phyloP scores from a whole-genome alignment of 768 basidiomycete genomes.

The Lactarius trivialis region DNA sequence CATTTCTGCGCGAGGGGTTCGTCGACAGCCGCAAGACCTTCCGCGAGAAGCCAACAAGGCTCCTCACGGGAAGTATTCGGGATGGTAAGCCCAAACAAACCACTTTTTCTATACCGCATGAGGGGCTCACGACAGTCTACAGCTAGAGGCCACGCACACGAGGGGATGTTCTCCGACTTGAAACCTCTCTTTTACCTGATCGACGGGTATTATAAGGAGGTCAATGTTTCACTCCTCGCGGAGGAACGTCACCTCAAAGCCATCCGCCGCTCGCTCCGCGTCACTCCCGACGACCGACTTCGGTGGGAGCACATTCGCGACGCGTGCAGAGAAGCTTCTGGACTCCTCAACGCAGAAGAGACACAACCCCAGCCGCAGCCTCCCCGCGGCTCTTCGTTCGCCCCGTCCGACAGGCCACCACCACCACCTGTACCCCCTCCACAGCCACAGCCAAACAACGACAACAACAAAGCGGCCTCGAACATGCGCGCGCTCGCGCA shows the following conservation, averaged over 20 bases:
- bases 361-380: neutral
- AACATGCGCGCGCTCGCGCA: slow-evolving; percentile 10
- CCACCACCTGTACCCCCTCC: neutral
- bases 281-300: slow-evolving; percentile 10
- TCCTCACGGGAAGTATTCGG: slow-evolving; percentile 1
- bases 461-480: slow-evolving; percentile 2
- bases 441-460: neutral
- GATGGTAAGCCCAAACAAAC: neutral
- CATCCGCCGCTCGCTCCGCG: slow-evolving; percentile 6
- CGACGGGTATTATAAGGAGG: slow-evolving; percentile 9
- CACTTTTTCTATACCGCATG: too few species aligned
- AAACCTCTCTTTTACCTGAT: slow-evolving; percentile 8
- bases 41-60: neutral
- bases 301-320: slow-evolving; percentile 16
- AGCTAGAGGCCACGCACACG: neutral
- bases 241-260: slow-evolving; percentile 6
- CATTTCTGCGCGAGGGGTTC: slow-evolving; percentile 3
- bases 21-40: slow-evolving; percentile 4
- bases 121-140: neutral
- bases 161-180: neutral
- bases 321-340: slow-evolving; percentile 9
- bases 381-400: neutral
- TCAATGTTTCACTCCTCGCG: slow-evolving; percentile 2
- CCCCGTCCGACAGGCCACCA: neutral
- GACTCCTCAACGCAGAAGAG: neutral